phyloP scores from a whole-genome alignment of 768 basidiomycete genomes.

The Cantharellus cinnabarinus region DNA sequence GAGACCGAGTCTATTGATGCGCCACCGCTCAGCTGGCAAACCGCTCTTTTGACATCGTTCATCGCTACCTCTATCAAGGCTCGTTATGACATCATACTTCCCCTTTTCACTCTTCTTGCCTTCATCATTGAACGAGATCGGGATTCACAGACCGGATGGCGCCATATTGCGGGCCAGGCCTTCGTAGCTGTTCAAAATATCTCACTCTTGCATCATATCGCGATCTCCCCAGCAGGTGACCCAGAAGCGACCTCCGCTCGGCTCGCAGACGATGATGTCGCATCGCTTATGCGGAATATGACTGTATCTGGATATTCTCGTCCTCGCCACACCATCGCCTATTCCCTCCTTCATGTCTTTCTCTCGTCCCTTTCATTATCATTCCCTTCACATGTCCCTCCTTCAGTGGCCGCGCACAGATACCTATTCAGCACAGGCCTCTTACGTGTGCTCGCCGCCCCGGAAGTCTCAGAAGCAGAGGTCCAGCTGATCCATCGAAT shows the following conservation, averaged over 20 bases:
- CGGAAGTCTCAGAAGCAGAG: slow-evolving; percentile 46
- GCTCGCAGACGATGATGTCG: slow-evolving; percentile 8
- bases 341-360: slow-evolving; percentile 35
- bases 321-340: slow-evolving; percentile 14
- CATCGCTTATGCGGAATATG: background rate
- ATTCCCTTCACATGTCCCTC: background rate
- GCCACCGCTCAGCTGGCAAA: slow-evolving; percentile 25
- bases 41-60: slow-evolving; percentile 42
- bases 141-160: slow-evolving; percentile 34
- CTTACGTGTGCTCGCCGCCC: slow-evolving; percentile 45
- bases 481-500: slow-evolving; percentile 53
- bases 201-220: slow-evolving; percentile 43
- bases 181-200: slow-evolving; percentile 66
- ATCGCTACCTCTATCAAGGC: slow-evolving; percentile 40
- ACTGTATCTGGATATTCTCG: background rate
- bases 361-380: background rate
- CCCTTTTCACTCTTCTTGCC: slow-evolving; percentile 44
- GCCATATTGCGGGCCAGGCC: slow-evolving; percentile 24
- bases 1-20: slow-evolving; percentile 17
- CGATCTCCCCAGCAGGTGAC: slow-evolving; percentile 35
- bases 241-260: slow-evolving; percentile 7
- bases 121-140: slow-evolving; percentile 46
- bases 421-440: slow-evolving; percentile 50
- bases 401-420: slow-evolving; percentile 18
- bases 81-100: slow-evolving; percentile 53